These are phyloP conservation scores for Chlamydomonas applanata DNA, from an alignment of 139 green algal genomes.

Conservation along the genomic window DNA sequence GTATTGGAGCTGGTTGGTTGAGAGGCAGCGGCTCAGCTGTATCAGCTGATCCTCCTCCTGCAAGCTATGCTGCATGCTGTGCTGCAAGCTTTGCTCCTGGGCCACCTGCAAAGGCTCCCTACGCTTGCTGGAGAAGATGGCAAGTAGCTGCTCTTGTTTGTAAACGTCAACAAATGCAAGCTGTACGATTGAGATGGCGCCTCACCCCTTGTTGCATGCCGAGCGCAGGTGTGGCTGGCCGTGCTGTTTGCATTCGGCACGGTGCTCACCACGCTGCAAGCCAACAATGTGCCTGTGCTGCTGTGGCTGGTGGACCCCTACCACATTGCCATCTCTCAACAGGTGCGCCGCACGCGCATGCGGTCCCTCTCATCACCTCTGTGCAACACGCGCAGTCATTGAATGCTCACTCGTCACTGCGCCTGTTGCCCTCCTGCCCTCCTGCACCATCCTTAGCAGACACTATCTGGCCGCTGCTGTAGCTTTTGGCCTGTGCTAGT, in stretches of 20 bases:
- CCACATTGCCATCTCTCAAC: constrained; percentile 19
- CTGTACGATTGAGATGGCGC: too few relatives aligned
- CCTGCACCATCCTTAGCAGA: too few relatives aligned
- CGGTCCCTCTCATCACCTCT: neutral
- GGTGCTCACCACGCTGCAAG: constrained; percentile 60
- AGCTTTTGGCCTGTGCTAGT: too few relatives aligned
- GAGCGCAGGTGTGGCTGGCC: constrained; percentile 56
- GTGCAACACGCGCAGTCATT: neutral
- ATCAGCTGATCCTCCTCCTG: too few relatives aligned
- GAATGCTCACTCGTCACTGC: too few relatives aligned
- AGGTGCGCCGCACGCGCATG: constrained; percentile 14
- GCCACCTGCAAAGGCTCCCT: too few relatives aligned
- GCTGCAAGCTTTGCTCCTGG: too few relatives aligned
- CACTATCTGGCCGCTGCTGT: too few relatives aligned
- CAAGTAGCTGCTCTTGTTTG: neutral
- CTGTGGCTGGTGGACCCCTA: constrained; percentile 52
- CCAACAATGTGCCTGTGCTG: constrained; percentile 56
- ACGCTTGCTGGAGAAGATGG: neutral
- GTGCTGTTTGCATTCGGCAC: constrained; percentile 55
- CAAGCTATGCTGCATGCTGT: neutral
- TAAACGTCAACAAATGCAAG: neutral
- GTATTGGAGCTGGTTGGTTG: too few relatives aligned
- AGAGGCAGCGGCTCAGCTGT: too few relatives aligned
- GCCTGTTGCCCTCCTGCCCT: too few relatives aligned
- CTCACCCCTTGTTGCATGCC: too few relatives aligned